Percentiles rank a stretch among this genome's conserved stretches.
These are phyloP conservation scores for Luzula sylvatica DNA, from an alignment of 176 grass and related monocot species.

Conservation along the genomic window DNA sequence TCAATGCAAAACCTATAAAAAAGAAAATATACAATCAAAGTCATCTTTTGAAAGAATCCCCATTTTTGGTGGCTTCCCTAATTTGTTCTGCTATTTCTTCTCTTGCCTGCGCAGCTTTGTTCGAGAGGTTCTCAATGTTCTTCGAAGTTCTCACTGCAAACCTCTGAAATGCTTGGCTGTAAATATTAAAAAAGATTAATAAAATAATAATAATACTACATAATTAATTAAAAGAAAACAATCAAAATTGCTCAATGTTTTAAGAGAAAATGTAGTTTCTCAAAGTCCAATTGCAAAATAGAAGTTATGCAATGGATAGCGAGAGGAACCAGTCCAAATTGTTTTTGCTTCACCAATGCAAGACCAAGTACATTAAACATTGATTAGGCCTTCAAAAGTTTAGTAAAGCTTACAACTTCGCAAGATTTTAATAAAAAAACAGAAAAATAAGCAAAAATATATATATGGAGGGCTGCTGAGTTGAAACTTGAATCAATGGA, in stretches of 20 bases:
- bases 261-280: conserved; percentile 43
- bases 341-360: conserved; percentile 34
- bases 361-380: conserved; percentile 14
- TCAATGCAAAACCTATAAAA: no score
- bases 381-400: conserved; percentile 19
- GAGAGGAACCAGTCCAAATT: conserved; percentile 36
- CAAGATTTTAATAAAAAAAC: background rate
- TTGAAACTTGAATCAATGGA: no score
- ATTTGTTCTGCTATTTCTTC: conserved; percentile 26
- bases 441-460: background rate
- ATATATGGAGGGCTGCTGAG: no score
- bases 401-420: conserved; percentile 24
- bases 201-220: no score
- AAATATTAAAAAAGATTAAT: no score
- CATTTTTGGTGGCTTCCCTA: conserved; percentile 17
- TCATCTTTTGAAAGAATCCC: no score
- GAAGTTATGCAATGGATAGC: conserved; percentile 37
- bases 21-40: no score
- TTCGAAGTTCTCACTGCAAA: conserved; percentile 68
- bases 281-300: conserved; percentile 48
- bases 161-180: conserved; percentile 59
- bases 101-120: conserved; percentile 36
- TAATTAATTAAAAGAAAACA: no score
- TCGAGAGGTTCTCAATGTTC: conserved; percentile 32
- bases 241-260: no score